Conservation (phyloP, 176 grass and related monocot genomes). For the Areca catechu region DNA sequence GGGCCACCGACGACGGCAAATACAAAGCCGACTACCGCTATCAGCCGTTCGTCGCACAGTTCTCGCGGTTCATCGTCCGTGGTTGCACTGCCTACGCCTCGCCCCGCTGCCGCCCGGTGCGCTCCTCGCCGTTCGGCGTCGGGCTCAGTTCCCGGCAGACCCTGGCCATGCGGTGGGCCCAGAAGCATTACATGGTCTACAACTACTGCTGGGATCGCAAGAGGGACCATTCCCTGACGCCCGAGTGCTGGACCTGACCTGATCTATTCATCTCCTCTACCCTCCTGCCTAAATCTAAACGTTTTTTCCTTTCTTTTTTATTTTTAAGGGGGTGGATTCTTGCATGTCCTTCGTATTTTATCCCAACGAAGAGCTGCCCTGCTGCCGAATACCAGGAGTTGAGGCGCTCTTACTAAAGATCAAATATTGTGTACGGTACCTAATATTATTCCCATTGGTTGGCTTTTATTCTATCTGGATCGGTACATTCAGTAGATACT, state of each 20-base stretch:
- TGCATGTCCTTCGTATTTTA: too few species aligned
- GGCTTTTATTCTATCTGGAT: too few species aligned
- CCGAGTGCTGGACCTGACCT: conserved; percentile 1
- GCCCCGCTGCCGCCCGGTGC: neutral
- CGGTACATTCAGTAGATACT: too few species aligned
- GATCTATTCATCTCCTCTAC: too few species aligned
- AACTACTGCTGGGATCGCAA: conserved; percentile 10
- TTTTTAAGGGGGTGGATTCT: too few species aligned
- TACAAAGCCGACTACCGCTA: conserved; percentile 17
- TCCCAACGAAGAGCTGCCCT: too few species aligned
- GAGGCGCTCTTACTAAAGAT: too few species aligned
- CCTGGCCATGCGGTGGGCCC: conserved; percentile 10
- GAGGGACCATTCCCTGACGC: conserved; percentile 7
- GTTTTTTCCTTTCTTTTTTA: too few species aligned
- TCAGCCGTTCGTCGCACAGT: conserved; percentile 11
- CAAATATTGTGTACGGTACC: too few species aligned
- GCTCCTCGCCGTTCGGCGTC: neutral
- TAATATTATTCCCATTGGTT: too few species aligned
- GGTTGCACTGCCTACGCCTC: conserved; percentile 2
- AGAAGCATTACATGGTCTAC: conserved; percentile 8
- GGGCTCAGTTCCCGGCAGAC: conserved; percentile 3
- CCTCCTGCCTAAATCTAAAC: too few species aligned
- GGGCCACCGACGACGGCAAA: conserved; percentile 15
- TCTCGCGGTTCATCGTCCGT: conserved; percentile 2
- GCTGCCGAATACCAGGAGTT: too few species aligned